These are phyloP conservation scores for Termitomyces sp. DNA, from an alignment of 768 basidiomycete species.

Conservation along the genomic window DNA sequence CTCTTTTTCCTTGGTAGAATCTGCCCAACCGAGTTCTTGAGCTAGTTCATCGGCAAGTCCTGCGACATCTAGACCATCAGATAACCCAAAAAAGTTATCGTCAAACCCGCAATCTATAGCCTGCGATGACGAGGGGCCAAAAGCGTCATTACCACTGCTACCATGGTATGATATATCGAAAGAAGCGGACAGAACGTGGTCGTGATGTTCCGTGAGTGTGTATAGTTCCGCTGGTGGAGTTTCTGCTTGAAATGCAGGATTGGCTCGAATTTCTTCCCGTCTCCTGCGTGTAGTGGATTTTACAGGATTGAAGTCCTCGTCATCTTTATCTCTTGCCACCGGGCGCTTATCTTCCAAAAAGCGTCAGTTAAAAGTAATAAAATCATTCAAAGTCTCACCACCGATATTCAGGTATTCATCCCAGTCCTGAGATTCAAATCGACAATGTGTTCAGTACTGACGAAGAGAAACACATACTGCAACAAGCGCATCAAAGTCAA, in stretches of 20 bases:
- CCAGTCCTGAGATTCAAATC: constrained; percentile 41
- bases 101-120: constrained; percentile 41
- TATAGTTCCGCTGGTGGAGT: constrained; percentile 44
- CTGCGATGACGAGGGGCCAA: constrained; percentile 52
- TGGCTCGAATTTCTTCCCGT: constrained; percentile 14
- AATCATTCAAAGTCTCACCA: constrained; percentile 20
- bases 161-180: constrained; percentile 56
- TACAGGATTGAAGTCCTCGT: constrained; percentile 47
- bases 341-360: constrained; percentile 1
- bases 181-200: constrained; percentile 59
- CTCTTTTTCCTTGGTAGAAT: constrained; percentile 20
- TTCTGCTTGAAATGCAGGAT: constrained; percentile 30
- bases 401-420: constrained; percentile 51
- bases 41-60: constrained; percentile 70
- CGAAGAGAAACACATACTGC: constrained; percentile 33
- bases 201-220: constrained; percentile 68
- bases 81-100: constrained; percentile 45
- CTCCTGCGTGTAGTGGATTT: constrained; percentile 10
- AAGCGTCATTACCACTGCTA: constrained; percentile 19
- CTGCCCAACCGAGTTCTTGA: constrained; percentile 69
- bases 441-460: not conserved
- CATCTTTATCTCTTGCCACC: constrained; percentile 27
- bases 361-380: not conserved
- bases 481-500: constrained; percentile 65
- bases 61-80: constrained; percentile 53